These are phyloP conservation scores for Luvunga scandens DNA, from an alignment of 345 rosid genomes.

Conservation along the genomic window DNA sequence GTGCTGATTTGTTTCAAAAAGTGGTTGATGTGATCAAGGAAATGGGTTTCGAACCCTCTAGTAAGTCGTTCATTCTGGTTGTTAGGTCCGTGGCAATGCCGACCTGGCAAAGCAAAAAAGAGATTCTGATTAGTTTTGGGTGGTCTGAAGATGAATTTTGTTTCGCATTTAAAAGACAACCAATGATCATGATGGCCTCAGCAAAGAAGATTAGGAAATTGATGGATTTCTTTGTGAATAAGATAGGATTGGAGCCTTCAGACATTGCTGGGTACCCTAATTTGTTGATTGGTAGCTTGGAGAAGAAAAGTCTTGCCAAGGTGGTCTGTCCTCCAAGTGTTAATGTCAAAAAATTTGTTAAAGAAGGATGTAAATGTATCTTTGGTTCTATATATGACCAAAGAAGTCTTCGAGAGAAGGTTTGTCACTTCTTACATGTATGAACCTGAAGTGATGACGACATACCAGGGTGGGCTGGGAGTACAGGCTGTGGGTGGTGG, in stretches of 20 bases:
- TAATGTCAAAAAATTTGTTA: constrained; percentile 21
- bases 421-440: constrained; percentile 14
- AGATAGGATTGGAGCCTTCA: constrained; percentile 22
- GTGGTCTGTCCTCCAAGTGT: constrained; percentile 19
- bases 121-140: constrained; percentile 26
- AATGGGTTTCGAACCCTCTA: constrained; percentile 25
- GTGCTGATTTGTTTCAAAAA: constrained; percentile 19
- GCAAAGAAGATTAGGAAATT: constrained; percentile 20
- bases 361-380: neutral
- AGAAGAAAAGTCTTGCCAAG: constrained; percentile 30
- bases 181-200: constrained; percentile 17
- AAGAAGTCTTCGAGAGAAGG: constrained; percentile 12
- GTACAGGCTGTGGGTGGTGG: neutral
- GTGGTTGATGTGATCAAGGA: constrained; percentile 14
- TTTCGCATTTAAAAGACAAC: constrained; percentile 25
- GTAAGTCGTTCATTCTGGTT: constrained; percentile 13
- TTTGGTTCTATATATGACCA: neutral
- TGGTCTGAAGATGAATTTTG: constrained; percentile 29
- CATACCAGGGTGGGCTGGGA: constrained; percentile 6
- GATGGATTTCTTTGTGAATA: constrained; percentile 26
- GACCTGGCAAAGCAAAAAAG: constrained; percentile 22
- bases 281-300: constrained; percentile 22
- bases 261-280: constrained; percentile 25
- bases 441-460: constrained; percentile 25
- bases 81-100: neutral